phyloP scores from a whole-genome alignment of 305 asterid species.

The Salvia sclarea region DNA sequence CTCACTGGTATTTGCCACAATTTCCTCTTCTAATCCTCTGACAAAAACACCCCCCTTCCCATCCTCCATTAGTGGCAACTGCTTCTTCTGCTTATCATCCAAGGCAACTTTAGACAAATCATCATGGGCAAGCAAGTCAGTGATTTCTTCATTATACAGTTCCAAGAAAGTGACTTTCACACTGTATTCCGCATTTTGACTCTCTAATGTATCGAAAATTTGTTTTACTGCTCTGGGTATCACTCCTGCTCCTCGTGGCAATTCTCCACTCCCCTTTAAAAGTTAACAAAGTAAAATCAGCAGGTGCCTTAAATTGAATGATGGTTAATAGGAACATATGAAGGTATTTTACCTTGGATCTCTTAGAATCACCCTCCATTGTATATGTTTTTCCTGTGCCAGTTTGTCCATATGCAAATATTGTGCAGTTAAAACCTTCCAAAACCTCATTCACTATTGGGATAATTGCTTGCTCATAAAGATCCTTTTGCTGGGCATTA shows the following conservation, averaged over 20 bases:
- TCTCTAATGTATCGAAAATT: conserved; percentile 84
- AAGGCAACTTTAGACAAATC: conserved; percentile 61
- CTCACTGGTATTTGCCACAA: conserved; percentile 78
- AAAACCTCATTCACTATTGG: conserved; percentile 92
- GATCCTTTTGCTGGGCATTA: conserved; percentile 79
- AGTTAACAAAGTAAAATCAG: conserved; percentile 17
- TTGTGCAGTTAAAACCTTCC: conserved; percentile 97
- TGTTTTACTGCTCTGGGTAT: conserved; percentile 90
- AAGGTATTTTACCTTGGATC: conserved; percentile 54
- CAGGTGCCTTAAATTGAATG: background rate
- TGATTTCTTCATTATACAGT: conserved; percentile 92
- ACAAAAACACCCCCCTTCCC: conserved; percentile 98
- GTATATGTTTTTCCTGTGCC: conserved; percentile 74
- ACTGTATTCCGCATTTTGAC: conserved; percentile 91
- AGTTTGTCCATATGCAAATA: conserved; percentile 95
- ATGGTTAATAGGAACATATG: background rate
- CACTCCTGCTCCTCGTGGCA: conserved; percentile 90
- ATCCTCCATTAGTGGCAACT: conserved; percentile 91
- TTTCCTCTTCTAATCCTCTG: conserved; percentile 94
- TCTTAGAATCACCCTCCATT: conserved; percentile 95
- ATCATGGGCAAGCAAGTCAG: conserved; percentile 89
- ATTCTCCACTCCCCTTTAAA: conserved; percentile 69
- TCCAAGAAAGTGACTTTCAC: conserved; percentile 94
- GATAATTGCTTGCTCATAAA: conserved; percentile 82
- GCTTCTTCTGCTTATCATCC: conserved; percentile 92